Base-by-base conservation (phyloP, 148 eudicot species). In the Rhododendron griersonianum region DNA sequence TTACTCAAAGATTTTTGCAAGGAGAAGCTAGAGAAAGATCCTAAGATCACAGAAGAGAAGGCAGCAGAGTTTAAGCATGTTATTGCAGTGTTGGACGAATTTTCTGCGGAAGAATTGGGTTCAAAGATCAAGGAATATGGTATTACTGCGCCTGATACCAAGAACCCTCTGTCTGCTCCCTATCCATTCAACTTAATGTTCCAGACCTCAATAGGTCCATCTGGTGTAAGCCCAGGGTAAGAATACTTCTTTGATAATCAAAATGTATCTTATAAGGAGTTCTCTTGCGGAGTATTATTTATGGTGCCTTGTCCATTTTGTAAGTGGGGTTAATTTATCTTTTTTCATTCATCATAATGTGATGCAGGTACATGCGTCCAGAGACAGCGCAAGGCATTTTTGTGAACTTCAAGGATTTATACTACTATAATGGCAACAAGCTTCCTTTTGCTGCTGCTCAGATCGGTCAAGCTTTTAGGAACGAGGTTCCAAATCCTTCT, bases 381-480 rank as follows among this genome's bases (percentile, higher is more conserved):
- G 99, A 96, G 91, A 95, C 99, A 74, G 98, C 98, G 39, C 98
- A 96, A 86, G 99, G 98, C 33, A 96, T 96, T 87, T 96, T 96
- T 84, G 99, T 96, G 55, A 96, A 96, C 89, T 96, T 96, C 89
- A 96, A 95, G 91, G 99, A 96, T 88, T 88, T 96, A 86, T 96
- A 96, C 89, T 93, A 96, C 89, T 96, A 93, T 87, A 96, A 96
- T 86, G 99, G 98, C 25, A 93, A 90, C 90, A 96, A 95, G 90
- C 98, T 96, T 59, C 99, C 99, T 41, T 96, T 94, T 91, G 98
- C 98, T 87, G 98, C 98, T 85, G 99, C 98, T 83, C 99, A 96
- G 87, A 93, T 95, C 87, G 99, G 98, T 84, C 98, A 95, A 91
- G 99, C 98, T 84, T 96, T 96, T 85, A 91, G 98, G 59, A 96